Conservation (phyloP, 1,284 basidiomycete species). For the Leccinum fuscescens region DNA sequence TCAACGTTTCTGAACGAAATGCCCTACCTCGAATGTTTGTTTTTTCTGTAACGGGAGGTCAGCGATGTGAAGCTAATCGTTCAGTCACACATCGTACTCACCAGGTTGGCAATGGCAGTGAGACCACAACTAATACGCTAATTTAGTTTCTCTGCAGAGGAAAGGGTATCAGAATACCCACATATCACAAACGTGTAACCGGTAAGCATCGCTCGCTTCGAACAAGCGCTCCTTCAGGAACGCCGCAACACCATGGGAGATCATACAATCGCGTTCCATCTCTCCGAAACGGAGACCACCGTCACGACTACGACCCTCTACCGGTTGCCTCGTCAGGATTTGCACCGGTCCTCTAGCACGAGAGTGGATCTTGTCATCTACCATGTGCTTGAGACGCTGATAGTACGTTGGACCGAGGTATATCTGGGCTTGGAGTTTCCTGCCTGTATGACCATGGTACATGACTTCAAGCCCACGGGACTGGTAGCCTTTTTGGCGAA, state of each 20-base stretch:
- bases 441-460: conserved; percentile 98
- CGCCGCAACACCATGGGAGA: conserved; percentile 97
- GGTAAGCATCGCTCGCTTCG: conserved; percentile 93
- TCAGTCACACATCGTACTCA: conserved; percentile 36
- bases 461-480: conserved; percentile 96
- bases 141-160: conserved; percentile 7
- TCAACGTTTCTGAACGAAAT: not conserved
- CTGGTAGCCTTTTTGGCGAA: conserved; percentile 88
- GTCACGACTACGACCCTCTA: conserved; percentile 98
- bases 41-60: conserved; percentile 58
- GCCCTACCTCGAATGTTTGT: conserved; percentile 71
- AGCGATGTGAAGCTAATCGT: conserved; percentile 8
- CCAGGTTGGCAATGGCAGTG: conserved; percentile 92
- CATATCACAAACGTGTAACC: conserved; percentile 95
- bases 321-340: conserved; percentile 96
- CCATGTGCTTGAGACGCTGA: conserved; percentile 99
- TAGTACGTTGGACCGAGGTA: conserved; percentile 99
- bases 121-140: conserved; percentile 72
- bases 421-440: conserved; percentile 95
- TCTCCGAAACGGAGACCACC: conserved; percentile 99
- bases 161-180: conserved; percentile 41
- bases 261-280: conserved; percentile 99
- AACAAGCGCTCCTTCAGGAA: conserved; percentile 96
- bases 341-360: conserved; percentile 96
- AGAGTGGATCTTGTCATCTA: conserved; percentile 99